Evolutionary conservation across 169 alveolate genomes (phyloP).

Genomic region (Plasmodium malariae): DNA sequence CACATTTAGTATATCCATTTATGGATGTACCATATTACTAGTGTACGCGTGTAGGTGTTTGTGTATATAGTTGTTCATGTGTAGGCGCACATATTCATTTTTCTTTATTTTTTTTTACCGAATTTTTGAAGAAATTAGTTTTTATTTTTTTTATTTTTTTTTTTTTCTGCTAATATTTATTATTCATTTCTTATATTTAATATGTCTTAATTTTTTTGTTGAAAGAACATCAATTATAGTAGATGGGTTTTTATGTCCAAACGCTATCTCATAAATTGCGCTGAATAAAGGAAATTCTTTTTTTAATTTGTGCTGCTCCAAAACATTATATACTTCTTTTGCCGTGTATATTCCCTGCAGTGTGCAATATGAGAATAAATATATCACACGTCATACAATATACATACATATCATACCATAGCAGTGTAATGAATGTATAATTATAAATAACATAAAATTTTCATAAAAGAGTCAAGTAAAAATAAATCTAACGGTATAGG

Average conservation of each 20-base stretch:
- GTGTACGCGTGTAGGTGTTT: background rate
- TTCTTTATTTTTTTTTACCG: slow-evolving; percentile 8
- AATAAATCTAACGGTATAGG: background rate
- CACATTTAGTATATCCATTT: too few species aligned
- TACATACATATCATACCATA: too few species aligned
- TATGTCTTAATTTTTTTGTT: slow-evolving; percentile 71
- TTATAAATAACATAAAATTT: background rate
- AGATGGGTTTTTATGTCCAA: slow-evolving; percentile 47
- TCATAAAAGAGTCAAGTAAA: background rate
- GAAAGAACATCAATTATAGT: slow-evolving; percentile 61
- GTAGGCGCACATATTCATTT: background rate
- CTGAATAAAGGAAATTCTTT: slow-evolving; percentile 49
- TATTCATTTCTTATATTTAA: slow-evolving; percentile 22
- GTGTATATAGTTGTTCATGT: background rate
- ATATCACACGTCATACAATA: background rate
- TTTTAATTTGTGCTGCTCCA: slow-evolving; percentile 49
- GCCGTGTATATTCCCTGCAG: slow-evolving; percentile 50
- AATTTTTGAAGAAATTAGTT: background rate
- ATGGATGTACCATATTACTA: background rate
- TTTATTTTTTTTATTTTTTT: slow-evolving; percentile 1
- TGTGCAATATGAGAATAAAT: background rate
- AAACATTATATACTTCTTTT: slow-evolving; percentile 47
- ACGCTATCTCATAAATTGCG: slow-evolving; percentile 62
- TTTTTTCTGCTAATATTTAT: background rate
- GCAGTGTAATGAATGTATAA: too few species aligned